These are phyloP conservation scores for Earliella scabrosa DNA, from an alignment of 1,284 basidiomycete species.

Conservation along the genomic window DNA sequence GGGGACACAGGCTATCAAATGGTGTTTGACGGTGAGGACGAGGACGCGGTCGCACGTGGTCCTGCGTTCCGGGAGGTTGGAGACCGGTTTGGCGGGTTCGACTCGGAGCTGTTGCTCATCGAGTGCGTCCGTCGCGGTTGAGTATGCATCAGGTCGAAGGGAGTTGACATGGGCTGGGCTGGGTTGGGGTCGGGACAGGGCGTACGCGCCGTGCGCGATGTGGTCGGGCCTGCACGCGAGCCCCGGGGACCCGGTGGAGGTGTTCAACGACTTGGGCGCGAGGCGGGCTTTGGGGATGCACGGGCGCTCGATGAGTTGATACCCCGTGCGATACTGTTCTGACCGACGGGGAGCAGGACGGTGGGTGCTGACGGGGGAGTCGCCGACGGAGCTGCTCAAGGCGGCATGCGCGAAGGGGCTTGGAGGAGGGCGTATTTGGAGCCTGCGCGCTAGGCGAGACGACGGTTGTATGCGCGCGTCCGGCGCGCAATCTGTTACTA, in stretches of 20 bases:
- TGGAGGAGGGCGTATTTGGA: conserved; percentile 54
- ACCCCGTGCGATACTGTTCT: neutral
- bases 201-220: conserved; percentile 61
- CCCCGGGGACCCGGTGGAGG: conserved; percentile 64
- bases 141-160: too few relatives aligned
- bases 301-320: conserved; percentile 53
- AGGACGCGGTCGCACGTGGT: conserved; percentile 46
- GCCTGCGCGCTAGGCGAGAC: conserved; percentile 65
- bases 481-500: too few relatives aligned
- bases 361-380: conserved; percentile 58
- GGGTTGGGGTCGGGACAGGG: conserved; percentile 39
- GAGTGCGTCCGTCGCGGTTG: too few relatives aligned
- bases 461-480: conserved; percentile 32
- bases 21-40: too few relatives aligned
- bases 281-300: conserved; percentile 70
- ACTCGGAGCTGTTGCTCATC: conserved; percentile 63
- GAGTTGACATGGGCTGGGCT: too few relatives aligned
- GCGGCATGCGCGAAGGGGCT: conserved; percentile 54
- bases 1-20: too few relatives aligned
- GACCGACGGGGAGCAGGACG: conserved; percentile 1
- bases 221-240: conserved; percentile 65
- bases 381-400: conserved; percentile 55
- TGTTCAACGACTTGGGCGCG: conserved; percentile 65
- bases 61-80: conserved; percentile 76
- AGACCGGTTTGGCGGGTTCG: conserved; percentile 60